Conservation (phyloP, 805 yeast genomes). For the Cyberlindnera mississippiensis region DNA sequence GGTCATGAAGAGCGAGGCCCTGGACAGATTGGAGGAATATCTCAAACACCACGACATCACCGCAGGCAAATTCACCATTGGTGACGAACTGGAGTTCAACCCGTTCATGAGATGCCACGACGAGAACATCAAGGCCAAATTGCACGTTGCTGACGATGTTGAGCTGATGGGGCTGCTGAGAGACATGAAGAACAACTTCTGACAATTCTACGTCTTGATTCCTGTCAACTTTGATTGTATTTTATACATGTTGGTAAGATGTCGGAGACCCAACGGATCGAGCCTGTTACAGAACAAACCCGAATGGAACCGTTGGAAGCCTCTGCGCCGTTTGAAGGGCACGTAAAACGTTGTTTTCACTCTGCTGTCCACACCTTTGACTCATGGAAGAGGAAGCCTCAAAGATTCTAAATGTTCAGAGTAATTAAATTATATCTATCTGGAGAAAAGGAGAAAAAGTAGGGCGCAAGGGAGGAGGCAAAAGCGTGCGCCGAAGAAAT, state of each 20-base stretch:
- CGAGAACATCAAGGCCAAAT: constrained; percentile 52
- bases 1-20: constrained; percentile 41
- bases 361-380: constrained; percentile 51
- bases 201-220: too few species aligned
- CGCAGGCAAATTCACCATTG: constrained; percentile 83
- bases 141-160: constrained; percentile 47
- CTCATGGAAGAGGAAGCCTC: constrained; percentile 28
- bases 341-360: constrained; percentile 31
- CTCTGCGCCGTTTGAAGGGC: constrained; percentile 10
- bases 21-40: constrained; percentile 50
- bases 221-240: too few species aligned
- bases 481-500: constrained; percentile 6
- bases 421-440: constrained; percentile 28
- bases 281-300: not conserved
- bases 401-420: constrained; percentile 41
- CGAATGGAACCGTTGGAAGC: not conserved
- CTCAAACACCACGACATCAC: constrained; percentile 58
- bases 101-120: constrained; percentile 86
- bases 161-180: constrained; percentile 73
- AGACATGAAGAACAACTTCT: constrained; percentile 60
- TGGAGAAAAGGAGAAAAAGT: constrained; percentile 21
- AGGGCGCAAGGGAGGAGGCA: not conserved
- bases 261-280: constrained; percentile 7
- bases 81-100: constrained; percentile 76
- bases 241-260: constrained; percentile 1